Conservation (phyloP, 2,329 filamentous ascomycete species). For the Diaporthe helianthi region DNA sequence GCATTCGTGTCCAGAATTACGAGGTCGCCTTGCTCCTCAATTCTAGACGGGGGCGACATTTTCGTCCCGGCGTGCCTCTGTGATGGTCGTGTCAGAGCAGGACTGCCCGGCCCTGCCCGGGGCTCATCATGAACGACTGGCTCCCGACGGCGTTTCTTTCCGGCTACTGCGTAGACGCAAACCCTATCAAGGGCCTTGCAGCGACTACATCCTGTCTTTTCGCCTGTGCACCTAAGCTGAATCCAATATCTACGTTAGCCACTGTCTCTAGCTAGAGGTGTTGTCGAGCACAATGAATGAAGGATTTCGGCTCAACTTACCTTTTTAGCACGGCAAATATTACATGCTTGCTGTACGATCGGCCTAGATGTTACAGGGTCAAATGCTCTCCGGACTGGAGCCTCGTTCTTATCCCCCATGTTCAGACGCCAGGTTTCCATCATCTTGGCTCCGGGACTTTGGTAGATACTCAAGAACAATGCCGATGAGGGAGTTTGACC, state of each 20-base stretch:
- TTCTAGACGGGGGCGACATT: background rate
- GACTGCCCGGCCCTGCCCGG: background rate
- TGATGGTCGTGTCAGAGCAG: background rate
- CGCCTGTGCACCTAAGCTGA: background rate
- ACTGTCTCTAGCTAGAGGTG: background rate
- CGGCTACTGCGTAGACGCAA: constrained; percentile 1
- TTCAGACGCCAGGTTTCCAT: background rate
- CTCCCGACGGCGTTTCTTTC: constrained; percentile 10
- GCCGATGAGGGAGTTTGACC: background rate
- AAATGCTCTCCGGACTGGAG: background rate
- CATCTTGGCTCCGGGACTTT: background rate
- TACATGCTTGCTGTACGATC: constrained; percentile 30
- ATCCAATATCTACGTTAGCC: background rate
- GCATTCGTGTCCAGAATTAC: no score
- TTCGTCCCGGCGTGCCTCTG: background rate
- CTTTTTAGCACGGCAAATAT: constrained; percentile 31
- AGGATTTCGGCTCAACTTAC: constrained; percentile 3
- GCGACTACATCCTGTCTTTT: background rate
- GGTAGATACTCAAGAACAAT: no score
- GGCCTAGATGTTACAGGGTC: constrained; percentile 22
- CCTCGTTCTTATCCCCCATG: constrained; percentile 10
- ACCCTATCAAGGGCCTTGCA: background rate
- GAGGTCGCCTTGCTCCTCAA: background rate
- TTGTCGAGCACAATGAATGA: background rate
- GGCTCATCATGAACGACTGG: background rate